Conservation (phyloP, 768 basidiomycete species). For the Boletus sp. region DNA sequence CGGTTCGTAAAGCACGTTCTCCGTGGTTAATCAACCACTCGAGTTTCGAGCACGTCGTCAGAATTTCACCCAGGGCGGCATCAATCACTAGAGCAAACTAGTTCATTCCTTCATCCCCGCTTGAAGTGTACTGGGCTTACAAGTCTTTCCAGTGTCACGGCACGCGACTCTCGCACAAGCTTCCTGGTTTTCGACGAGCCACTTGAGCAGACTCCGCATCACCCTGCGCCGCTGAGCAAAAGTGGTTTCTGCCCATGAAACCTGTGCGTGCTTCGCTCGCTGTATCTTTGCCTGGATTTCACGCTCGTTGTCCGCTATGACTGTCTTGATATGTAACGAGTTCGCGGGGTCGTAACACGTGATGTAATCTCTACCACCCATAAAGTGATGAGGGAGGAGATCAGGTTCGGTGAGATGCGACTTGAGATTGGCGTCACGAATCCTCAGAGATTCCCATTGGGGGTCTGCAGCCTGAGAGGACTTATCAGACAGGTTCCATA, state of each 20-base stretch:
- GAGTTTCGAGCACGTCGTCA: conserved; percentile 93
- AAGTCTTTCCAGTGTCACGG: conserved; percentile 93
- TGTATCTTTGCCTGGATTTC: conserved; percentile 76
- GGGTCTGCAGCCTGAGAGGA: conserved; percentile 53
- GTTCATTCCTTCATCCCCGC: not conserved
- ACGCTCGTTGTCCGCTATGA: conserved; percentile 67
- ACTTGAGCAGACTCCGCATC: conserved; percentile 82
- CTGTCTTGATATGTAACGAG: conserved; percentile 74
- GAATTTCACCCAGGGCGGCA: conserved; percentile 89
- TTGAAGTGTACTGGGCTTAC: conserved; percentile 43
- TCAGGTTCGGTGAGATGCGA: conserved; percentile 60
- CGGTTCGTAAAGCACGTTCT: conserved; percentile 71
- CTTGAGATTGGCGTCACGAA: conserved; percentile 57
- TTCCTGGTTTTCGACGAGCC: conserved; percentile 92
- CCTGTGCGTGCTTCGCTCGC: conserved; percentile 64
- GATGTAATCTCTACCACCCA: conserved; percentile 62
- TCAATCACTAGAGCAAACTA: conserved; percentile 67
- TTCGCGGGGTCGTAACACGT: conserved; percentile 94
- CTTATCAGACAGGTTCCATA: conserved; percentile 15
- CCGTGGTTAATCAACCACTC: conserved; percentile 90
- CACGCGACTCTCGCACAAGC: conserved; percentile 83
- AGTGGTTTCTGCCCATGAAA: conserved; percentile 67
- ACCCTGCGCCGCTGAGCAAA: conserved; percentile 82
- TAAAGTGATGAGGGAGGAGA: conserved; percentile 48
- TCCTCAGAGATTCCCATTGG: conserved; percentile 51